Percentiles rank a stretch among this genome's conserved stretches.
Conservation (phyloP, 2,329 filamentous ascomycete species). For the Colletotrichum liriopes region DNA sequence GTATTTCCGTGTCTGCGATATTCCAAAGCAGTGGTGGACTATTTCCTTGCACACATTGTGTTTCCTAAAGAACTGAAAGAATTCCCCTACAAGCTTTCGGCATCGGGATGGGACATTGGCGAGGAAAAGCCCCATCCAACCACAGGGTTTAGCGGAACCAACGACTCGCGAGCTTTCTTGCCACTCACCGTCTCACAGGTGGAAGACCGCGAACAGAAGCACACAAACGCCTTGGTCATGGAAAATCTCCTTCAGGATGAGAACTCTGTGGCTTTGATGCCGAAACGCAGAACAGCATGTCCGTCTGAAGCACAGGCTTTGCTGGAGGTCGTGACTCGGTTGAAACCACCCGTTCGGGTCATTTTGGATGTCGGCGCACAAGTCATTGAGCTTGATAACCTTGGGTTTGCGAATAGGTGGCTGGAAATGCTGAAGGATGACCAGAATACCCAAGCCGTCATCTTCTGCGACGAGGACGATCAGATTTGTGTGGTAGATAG, state of each 20-base stretch:
- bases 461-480: slow-evolving; percentile 73
- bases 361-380: slow-evolving; percentile 81
- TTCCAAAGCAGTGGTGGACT: slow-evolving; percentile 72
- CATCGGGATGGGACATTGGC: slow-evolving; percentile 79
- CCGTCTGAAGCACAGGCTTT: slow-evolving; percentile 58
- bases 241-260: slow-evolving; percentile 69
- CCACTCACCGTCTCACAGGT: slow-evolving; percentile 70
- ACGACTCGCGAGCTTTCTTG: slow-evolving; percentile 71
- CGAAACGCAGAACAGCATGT: slow-evolving; percentile 14
- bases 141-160: slow-evolving; percentile 80
- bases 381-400: slow-evolving; percentile 76
- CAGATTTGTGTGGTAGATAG: slow-evolving; percentile 69
- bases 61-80: slow-evolving; percentile 75
- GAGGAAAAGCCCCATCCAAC: slow-evolving; percentile 62
- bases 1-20: slow-evolving; percentile 70
- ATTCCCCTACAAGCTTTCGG: slow-evolving; percentile 74
- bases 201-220: slow-evolving; percentile 67
- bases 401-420: slow-evolving; percentile 68
- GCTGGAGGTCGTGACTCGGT: slow-evolving; percentile 58
- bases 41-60: slow-evolving; percentile 71
- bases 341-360: slow-evolving; percentile 64
- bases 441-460: slow-evolving; percentile 57
- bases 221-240: slow-evolving; percentile 79
- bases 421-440: slow-evolving; percentile 51
- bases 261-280: slow-evolving; percentile 59